Conservation (phyloP, 2,329 filamentous ascomycete species). For the Coniella vitis region DNA sequence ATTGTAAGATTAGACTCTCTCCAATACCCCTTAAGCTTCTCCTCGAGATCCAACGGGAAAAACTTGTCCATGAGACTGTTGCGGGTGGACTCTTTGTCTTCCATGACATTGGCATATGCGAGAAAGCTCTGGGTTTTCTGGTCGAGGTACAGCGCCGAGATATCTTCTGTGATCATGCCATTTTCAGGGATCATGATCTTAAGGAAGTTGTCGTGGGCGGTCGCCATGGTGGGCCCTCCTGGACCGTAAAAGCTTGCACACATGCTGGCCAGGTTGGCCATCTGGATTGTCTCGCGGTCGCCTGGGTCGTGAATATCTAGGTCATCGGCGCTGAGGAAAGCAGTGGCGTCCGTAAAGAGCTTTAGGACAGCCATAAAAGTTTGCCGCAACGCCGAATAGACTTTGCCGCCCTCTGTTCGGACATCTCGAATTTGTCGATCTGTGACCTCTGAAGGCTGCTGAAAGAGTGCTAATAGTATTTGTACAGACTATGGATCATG, state of each 20-base stretch:
- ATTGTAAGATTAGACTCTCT: conserved; percentile 31
- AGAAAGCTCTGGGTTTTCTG: conserved; percentile 47
- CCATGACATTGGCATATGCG: conserved; percentile 41
- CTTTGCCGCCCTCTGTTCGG: conserved; percentile 27
- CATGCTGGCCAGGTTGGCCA: conserved; percentile 44
- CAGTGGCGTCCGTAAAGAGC: conserved; percentile 27
- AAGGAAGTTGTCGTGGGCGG: conserved; percentile 40
- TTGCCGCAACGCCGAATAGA: conserved; percentile 27
- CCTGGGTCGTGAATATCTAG: conserved; percentile 32
- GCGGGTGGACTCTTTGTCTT: conserved; percentile 42
- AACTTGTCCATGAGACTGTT: conserved; percentile 46
- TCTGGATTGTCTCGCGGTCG: conserved; percentile 34
- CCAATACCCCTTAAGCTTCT: conserved; percentile 40
- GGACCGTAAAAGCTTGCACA: conserved; percentile 16
- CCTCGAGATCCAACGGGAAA: conserved; percentile 50
- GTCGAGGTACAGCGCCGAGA: conserved; percentile 38
- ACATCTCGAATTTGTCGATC: conserved; percentile 24
- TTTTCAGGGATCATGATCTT: conserved; percentile 33
- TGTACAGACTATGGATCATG: conserved; percentile 26
- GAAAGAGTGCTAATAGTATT: conserved; percentile 30
- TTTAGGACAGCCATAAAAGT: conserved; percentile 27
- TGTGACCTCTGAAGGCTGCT: conserved; percentile 25
- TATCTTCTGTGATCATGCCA: conserved; percentile 32
- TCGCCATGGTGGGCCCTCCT: conserved; percentile 31
- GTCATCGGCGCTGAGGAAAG: conserved; percentile 29